These are phyloP conservation scores for Nakazawaea peltata DNA, from an alignment of 805 yeast genomes.

Conservation along the genomic window DNA sequence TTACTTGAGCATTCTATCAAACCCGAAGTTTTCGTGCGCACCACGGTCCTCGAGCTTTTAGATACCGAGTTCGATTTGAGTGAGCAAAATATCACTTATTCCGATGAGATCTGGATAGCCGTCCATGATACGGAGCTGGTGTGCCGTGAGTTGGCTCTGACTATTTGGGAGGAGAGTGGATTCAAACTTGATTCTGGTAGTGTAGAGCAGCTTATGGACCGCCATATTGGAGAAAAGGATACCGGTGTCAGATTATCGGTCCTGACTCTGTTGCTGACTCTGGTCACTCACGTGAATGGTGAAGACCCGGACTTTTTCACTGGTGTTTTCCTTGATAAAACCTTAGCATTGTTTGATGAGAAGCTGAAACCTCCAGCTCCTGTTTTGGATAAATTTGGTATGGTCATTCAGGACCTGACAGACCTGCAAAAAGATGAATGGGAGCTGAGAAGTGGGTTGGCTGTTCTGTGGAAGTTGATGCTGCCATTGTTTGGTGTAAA, in stretches of 20 bases:
- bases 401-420: conserved; percentile 53
- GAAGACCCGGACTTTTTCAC: conserved; percentile 19
- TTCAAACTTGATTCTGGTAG: conserved; percentile 42
- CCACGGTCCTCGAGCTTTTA: conserved; percentile 71
- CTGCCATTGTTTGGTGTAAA: conserved; percentile 36
- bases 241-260: conserved; percentile 66
- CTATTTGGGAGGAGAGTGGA: conserved; percentile 80
- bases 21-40: conserved; percentile 64
- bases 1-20: conserved; percentile 50
- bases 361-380: conserved; percentile 73
- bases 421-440: conserved; percentile 62
- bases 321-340: conserved; percentile 28
- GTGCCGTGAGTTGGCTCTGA: conserved; percentile 57
- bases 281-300: conserved; percentile 29
- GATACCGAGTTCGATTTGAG: conserved; percentile 75
- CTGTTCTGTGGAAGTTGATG: conserved; percentile 52
- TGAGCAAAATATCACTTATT: conserved; percentile 32
- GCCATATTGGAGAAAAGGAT: too few species aligned
- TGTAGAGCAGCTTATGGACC: too few species aligned
- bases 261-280: conserved; percentile 62
- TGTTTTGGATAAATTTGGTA: conserved; percentile 70
- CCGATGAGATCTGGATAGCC: conserved; percentile 72
- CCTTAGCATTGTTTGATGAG: conserved; percentile 49
- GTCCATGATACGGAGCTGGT: conserved; percentile 63
- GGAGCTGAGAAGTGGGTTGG: conserved; percentile 81